Base-by-base conservation (phyloP, 176 grass and related monocot genomes). In the Oryza rufipogon region DNA sequence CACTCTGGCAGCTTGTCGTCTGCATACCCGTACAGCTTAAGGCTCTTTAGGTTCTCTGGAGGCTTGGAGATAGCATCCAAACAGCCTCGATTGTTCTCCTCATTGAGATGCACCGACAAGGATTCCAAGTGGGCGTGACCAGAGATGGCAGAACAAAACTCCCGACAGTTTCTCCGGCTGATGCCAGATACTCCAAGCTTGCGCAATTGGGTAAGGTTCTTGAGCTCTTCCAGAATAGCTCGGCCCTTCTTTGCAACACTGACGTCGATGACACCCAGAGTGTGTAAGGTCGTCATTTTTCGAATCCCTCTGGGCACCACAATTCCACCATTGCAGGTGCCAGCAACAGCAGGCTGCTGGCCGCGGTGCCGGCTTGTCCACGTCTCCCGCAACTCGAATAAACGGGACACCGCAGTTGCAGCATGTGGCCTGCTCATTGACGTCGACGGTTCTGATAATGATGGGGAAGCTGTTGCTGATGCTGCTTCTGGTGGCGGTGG, bases 261-360 rank as follows among this genome's bases (percentile, higher is more conserved):
- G 13, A 81, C n/a, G 7, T 61, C 26, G 2, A 83, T 10, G 7
- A 19, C 80, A 47, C 70, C 80, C 16, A 83, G 12, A 1, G 81
- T 75, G 26, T 56, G 46, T 5, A 84, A 2, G 13, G 46, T n/a
- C 1, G 1, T 41, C 46, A 81, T 4, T 1, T 70, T 36, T 44
- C 66, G 66, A 81, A 81, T 81, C 30, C 32, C 19, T 25, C 0
- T 2, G 22, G 78, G 66, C 19, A 70, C 66, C 30, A 25, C 19
- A 9, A 58, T 32, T 19, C 44, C 78, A 2, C 11, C 38, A 49
- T 32, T 47, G 12, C 45, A 28, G 26, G 26, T 28, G 26, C 26
- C 26, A 28, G 26, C 26, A 28, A 28, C 26, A 28, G 26, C 26
- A 28, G 26, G 26, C 26, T 1, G 9, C 45, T 47, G 38, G 4